Conservation (phyloP, 768 basidiomycete genomes). For the Tulasnella sp. region DNA sequence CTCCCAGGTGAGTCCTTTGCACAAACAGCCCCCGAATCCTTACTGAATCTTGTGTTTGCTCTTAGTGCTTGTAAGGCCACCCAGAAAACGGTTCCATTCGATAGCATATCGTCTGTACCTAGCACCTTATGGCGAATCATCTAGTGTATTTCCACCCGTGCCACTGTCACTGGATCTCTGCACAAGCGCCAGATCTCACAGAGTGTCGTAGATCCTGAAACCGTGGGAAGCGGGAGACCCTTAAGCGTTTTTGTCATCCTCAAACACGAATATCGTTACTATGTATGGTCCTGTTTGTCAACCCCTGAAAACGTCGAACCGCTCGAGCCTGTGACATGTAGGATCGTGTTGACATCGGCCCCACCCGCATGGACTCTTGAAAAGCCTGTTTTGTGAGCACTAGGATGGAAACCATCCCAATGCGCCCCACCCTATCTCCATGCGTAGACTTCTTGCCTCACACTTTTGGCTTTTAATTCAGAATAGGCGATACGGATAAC, state of each 20-base stretch:
- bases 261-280: background rate
- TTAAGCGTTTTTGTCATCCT: background rate
- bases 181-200: no score
- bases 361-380: background rate
- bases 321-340: background rate
- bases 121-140: background rate
- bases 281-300: no score
- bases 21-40: background rate
- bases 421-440: background rate
- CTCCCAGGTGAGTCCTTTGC: conserved; percentile 1
- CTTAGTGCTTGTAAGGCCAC: background rate
- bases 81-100: background rate
- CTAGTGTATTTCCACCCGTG: background rate
- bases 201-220: background rate
- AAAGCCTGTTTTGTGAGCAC: background rate
- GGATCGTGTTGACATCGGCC: background rate
- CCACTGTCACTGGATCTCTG: background rate
- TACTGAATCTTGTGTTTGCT: background rate
- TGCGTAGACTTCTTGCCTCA: background rate
- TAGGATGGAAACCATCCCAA: background rate
- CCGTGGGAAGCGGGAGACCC: background rate
- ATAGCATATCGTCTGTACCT: background rate
- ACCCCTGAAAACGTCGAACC: background rate
- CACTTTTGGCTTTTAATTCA: background rate
- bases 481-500: background rate